A percentile compares a stretch with the other conserved stretches of the same genome.
These are phyloP conservation scores for Reticulascus tulasneorum DNA, from an alignment of 2,329 filamentous ascomycete species.

Conservation along the genomic window DNA sequence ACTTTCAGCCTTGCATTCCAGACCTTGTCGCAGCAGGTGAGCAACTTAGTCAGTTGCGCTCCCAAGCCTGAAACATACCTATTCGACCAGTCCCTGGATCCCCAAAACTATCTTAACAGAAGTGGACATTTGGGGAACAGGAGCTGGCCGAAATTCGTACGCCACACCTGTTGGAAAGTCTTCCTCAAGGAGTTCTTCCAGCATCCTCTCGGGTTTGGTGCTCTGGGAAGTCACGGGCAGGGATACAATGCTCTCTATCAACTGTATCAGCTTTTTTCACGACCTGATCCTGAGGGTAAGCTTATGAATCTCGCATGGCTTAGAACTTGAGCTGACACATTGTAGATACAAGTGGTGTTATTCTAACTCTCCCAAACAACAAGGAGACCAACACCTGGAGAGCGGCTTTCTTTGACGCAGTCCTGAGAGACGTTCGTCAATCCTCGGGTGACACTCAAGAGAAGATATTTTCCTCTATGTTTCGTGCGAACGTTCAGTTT, in stretches of 20 bases:
- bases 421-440: conserved; percentile 2
- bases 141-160: conserved; percentile 2
- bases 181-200: conserved; percentile 2
- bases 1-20: background rate
- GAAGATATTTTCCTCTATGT: background rate
- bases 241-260: background rate
- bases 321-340: background rate
- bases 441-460: background rate
- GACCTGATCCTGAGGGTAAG: background rate
- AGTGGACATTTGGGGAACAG: background rate
- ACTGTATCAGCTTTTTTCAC: conserved; percentile 2
- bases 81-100: conserved; percentile 1
- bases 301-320: background rate
- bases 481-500: background rate
- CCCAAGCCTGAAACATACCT: background rate
- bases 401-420: conserved; percentile 2
- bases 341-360: background rate
- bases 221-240: conserved; percentile 2
- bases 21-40: conserved; percentile 2
- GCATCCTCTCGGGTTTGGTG: conserved; percentile 2
- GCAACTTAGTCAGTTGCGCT: background rate
- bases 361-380: background rate
- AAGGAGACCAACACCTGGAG: conserved; percentile 3
- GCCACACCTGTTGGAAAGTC: conserved; percentile 5
- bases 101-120: background rate